These are phyloP conservation scores for Arthromyces matolae DNA, from an alignment of 768 basidiomycete genomes.

Conservation along the genomic window DNA sequence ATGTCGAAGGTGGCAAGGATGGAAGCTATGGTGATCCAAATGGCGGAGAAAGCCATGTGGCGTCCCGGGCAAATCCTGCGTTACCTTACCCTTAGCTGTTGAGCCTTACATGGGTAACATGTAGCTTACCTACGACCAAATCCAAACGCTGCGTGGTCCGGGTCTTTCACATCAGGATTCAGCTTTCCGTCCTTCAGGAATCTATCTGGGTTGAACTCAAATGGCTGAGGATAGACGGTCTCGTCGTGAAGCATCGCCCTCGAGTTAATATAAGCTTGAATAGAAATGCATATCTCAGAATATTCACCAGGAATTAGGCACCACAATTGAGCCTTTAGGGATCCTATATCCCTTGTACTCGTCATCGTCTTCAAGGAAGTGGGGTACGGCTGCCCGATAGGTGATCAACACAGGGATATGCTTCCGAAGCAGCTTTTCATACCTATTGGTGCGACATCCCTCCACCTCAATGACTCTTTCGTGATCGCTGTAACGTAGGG, in stretches of 20 bases:
- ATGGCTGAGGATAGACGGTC: conserved; percentile 28
- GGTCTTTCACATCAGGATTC: conserved; percentile 15
- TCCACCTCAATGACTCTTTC: conserved; percentile 30
- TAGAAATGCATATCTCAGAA: neutral
- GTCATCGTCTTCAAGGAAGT: conserved; percentile 26
- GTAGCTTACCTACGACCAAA: conserved; percentile 19
- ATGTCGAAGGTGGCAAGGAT: conserved; percentile 29
- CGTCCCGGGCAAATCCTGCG: conserved; percentile 31
- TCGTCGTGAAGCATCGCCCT: conserved; percentile 35
- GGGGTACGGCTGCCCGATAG: conserved; percentile 25
- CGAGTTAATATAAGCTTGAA: too few relatives aligned
- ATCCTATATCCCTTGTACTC: conserved; percentile 33
- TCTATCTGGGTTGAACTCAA: conserved; percentile 32
- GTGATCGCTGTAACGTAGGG: conserved; percentile 32
- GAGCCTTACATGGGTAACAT: too few relatives aligned
- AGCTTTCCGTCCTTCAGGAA: conserved; percentile 27
- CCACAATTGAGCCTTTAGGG: conserved; percentile 27
- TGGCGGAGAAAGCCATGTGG: conserved; percentile 26
- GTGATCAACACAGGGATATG: neutral
- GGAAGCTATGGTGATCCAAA: conserved; percentile 29
- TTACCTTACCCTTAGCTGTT: too few relatives aligned
- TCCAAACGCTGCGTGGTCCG: conserved; percentile 13
- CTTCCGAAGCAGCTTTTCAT: neutral
- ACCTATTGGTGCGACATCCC: conserved; percentile 23
- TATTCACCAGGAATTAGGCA: conserved; percentile 28